Percentiles rank a stretch among this genome's conserved stretches.
These are phyloP conservation scores for Candida sphagnicola DNA, from an alignment of 805 yeast genomes.

Conservation along the genomic window DNA sequence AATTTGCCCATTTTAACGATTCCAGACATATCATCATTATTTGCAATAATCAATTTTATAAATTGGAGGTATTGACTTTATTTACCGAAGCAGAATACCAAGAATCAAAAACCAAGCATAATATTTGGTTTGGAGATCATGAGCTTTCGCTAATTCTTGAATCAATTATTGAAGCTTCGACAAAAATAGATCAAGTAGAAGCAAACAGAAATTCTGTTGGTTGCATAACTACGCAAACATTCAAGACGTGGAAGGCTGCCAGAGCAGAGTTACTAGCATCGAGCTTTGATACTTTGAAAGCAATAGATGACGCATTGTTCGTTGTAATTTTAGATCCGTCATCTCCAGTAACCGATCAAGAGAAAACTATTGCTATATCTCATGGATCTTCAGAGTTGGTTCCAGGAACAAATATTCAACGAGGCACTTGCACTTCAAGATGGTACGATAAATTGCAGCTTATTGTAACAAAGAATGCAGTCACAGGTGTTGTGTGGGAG, in stretches of 20 bases:
- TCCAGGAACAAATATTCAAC: slow-evolving; percentile 42
- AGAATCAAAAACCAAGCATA: slow-evolving; percentile 19
- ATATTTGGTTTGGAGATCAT: slow-evolving; percentile 51
- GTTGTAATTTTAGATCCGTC: slow-evolving; percentile 49
- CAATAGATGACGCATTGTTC: slow-evolving; percentile 49
- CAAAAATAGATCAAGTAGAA: slow-evolving; percentile 29
- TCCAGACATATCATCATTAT: slow-evolving; percentile 49
- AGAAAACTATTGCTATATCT: slow-evolving; percentile 45
- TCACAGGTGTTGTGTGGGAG: slow-evolving; percentile 60
- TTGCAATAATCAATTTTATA: slow-evolving; percentile 48
- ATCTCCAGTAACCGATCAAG: slow-evolving; percentile 43
- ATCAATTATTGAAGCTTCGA: slow-evolving; percentile 38
- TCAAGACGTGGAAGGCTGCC: slow-evolving; percentile 45
- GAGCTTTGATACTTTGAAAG: slow-evolving; percentile 30
- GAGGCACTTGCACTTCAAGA: slow-evolving; percentile 55
- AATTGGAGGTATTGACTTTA: slow-evolving; percentile 45
- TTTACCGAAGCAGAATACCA: slow-evolving; percentile 16
- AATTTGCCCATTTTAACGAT: slow-evolving; percentile 24
- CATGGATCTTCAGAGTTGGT: slow-evolving; percentile 49
- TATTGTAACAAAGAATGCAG: slow-evolving; percentile 50
- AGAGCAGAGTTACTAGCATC: slow-evolving; percentile 38
- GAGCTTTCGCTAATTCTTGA: slow-evolving; percentile 45
- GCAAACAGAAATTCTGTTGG: slow-evolving; percentile 47
- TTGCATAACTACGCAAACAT: slow-evolving; percentile 51
- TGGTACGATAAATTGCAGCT: slow-evolving; percentile 59